These are phyloP conservation scores for Bipolaris victoriae DNA, from an alignment of 2,329 filamentous ascomycete species.

Conservation along the genomic window DNA sequence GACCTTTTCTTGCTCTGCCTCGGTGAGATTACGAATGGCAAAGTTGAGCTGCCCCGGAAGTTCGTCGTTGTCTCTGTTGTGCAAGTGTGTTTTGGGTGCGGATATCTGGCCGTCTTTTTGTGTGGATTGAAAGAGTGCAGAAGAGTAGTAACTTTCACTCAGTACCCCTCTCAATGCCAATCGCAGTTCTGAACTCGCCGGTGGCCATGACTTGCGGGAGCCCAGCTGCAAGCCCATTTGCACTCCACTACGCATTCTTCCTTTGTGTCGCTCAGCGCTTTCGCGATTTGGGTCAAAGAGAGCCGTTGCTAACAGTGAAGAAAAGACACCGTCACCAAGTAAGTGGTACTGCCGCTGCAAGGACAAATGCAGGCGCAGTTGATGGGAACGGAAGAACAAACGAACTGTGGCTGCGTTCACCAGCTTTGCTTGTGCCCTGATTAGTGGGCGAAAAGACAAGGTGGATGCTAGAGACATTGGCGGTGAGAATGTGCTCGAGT, in stretches of 20 bases:
- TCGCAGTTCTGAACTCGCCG: conserved; percentile 90
- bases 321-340: conserved; percentile 83
- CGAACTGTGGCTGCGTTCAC: conserved; percentile 78
- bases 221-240: conserved; percentile 82
- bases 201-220: conserved; percentile 85
- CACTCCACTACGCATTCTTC: conserved; percentile 68
- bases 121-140: conserved; percentile 38
- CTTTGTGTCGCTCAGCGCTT: conserved; percentile 74
- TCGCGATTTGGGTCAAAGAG: conserved; percentile 85
- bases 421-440: conserved; percentile 75
- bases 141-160: conserved; percentile 70
- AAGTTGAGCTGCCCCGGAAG: conserved; percentile 64
- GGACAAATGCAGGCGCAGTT: conserved; percentile 72
- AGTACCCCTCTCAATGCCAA: conserved; percentile 86
- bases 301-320: conserved; percentile 77
- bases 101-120: conserved; percentile 5
- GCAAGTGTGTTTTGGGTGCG: conserved; percentile 11
- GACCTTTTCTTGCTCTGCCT: conserved; percentile 80
- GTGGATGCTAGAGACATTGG: conserved; percentile 64
- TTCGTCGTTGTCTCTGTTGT: conserved; percentile 40
- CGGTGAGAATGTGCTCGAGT: conserved; percentile 52
- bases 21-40: conserved; percentile 73
- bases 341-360: conserved; percentile 83
- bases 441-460: conserved; percentile 76
- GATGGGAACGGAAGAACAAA: conserved; percentile 76